These are phyloP conservation scores for Acer campestre DNA, from an alignment of 345 rosid species.

Conservation along the genomic window DNA sequence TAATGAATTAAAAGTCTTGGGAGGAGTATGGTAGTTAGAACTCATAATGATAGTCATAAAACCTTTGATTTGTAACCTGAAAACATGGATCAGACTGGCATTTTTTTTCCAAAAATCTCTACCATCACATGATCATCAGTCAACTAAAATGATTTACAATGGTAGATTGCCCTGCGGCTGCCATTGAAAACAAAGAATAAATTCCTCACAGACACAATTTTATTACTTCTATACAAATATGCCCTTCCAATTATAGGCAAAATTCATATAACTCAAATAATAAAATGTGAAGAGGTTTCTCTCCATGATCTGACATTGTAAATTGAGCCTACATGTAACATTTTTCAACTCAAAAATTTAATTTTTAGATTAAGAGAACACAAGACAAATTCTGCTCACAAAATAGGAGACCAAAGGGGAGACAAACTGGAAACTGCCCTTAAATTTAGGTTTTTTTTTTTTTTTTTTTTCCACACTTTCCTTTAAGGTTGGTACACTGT, in stretches of 20 bases:
- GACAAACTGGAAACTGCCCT: slow-evolving; percentile 28
- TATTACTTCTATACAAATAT: not conserved
- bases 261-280: slow-evolving; percentile 31
- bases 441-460: slow-evolving; percentile 16
- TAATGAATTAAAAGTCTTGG: not conserved
- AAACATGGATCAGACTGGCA: too few species aligned
- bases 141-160: slow-evolving; percentile 13
- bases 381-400: slow-evolving; percentile 41
- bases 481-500: slow-evolving; percentile 22
- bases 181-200: not conserved
- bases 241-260: slow-evolving; percentile 15
- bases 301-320: slow-evolving; percentile 32
- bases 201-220: not conserved
- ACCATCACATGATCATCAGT: not conserved
- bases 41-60: too few species aligned
- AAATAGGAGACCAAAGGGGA: slow-evolving; percentile 47
- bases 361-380: slow-evolving; percentile 22
- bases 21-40: not conserved
- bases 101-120: not conserved
- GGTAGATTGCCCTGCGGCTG: slow-evolving; percentile 6
- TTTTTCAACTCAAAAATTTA: slow-evolving; percentile 7
- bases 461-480: not conserved
- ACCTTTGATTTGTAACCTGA: not conserved
- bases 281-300: not conserved
- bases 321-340: slow-evolving; percentile 24